Conservation (phyloP, 2,329 filamentous ascomycete species). For the Hymenoscyphus salicellus region DNA sequence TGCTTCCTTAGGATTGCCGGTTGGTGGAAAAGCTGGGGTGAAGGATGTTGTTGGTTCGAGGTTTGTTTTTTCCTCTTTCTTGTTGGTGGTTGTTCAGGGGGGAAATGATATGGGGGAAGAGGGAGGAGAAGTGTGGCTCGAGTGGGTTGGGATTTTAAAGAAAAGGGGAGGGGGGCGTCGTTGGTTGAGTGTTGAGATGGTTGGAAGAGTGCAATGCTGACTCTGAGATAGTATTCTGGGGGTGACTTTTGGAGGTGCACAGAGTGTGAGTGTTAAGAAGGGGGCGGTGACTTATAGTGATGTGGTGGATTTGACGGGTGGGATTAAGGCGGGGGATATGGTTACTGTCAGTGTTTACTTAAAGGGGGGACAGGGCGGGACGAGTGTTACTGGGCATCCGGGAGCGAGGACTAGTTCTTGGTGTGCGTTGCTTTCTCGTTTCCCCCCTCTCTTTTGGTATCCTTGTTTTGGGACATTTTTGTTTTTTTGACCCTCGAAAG, state of each 20-base stretch:
- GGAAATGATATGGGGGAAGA: not conserved
- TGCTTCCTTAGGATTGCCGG: constrained; percentile 5
- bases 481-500: not conserved
- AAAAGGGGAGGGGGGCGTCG: too few relatives aligned
- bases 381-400: constrained; percentile 60
- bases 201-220: not conserved
- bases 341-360: constrained; percentile 59
- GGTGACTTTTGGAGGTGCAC: constrained; percentile 9
- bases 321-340: constrained; percentile 47
- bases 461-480: too few relatives aligned
- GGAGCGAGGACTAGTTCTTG: constrained; percentile 62
- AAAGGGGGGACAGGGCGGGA: constrained; percentile 52
- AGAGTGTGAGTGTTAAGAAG: constrained; percentile 45
- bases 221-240: not conserved
- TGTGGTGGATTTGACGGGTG: constrained; percentile 50
- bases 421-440: constrained; percentile 18
- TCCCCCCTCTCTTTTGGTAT: too few relatives aligned
- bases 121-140: not conserved
- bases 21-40: constrained; percentile 8
- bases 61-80: not conserved
- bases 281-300: constrained; percentile 60
- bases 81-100: too few relatives aligned
- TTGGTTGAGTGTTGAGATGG: not conserved
- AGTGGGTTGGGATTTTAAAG: too few relatives aligned
- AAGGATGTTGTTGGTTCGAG: not conserved